Percentiles rank a stretch among this genome's conserved stretches.
Evolutionary conservation across 768 basidiomycete species (phyloP).

Genomic region (Tricholoma bakamatsutake): DNA sequence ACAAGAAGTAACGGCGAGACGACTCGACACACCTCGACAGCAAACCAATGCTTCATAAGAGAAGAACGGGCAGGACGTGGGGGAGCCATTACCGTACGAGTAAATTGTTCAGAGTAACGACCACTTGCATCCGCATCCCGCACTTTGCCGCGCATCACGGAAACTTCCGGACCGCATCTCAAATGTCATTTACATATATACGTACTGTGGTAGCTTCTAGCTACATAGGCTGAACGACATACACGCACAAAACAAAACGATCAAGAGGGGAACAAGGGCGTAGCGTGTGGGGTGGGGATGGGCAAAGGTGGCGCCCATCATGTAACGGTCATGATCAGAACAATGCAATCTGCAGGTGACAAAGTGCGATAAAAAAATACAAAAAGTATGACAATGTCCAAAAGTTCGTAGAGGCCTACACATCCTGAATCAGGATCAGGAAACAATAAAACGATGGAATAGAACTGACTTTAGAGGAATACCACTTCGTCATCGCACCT

Average conservation of each 20-base stretch:
- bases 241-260: constrained; percentile 11
- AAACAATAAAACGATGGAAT: not conserved
- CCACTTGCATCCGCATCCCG: constrained; percentile 6
- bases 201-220: constrained; percentile 24
- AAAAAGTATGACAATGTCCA: constrained; percentile 20
- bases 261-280: constrained; percentile 1
- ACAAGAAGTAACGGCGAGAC: constrained; percentile 2
- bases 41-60: constrained; percentile 65
- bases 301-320: constrained; percentile 12
- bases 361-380: constrained; percentile 11
- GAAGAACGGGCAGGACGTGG: constrained; percentile 20
- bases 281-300: not conserved
- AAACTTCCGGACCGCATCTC: constrained; percentile 29
- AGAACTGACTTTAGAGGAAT: constrained; percentile 33
- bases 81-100: constrained; percentile 8
- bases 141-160: constrained; percentile 29
- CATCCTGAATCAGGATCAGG: not conserved
- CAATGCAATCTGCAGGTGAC: constrained; percentile 4
- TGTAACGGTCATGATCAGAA: constrained; percentile 14
- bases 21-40: constrained; percentile 52
- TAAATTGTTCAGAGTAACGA: constrained; percentile 2
- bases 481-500: constrained; percentile 35
- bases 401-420: constrained; percentile 1
- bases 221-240: constrained; percentile 16
- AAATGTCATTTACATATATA: constrained; percentile 26